phyloP scores from a whole-genome alignment of 352 stramenopile genomes.

The Phytophthora uliginosa region DNA sequence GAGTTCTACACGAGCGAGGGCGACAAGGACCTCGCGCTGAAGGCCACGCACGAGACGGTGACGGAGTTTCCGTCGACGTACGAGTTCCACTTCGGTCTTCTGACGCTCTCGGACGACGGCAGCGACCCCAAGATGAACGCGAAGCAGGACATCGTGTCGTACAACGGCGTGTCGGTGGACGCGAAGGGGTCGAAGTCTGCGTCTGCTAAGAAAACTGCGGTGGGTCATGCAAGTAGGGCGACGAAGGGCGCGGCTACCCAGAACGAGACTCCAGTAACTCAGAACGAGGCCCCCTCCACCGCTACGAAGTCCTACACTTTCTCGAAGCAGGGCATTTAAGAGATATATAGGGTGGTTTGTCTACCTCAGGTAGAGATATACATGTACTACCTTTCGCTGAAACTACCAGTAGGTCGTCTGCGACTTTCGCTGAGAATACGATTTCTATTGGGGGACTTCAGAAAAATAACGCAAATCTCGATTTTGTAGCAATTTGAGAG shows the following conservation, averaged over 20 bases:
- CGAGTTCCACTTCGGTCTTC: constrained; percentile 57
- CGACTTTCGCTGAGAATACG: too few species aligned
- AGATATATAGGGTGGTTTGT: too few species aligned
- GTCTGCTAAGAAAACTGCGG: background rate
- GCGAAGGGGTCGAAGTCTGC: constrained; percentile 20
- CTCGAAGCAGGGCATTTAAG: too few species aligned
- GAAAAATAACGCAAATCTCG: too few species aligned
- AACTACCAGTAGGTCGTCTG: too few species aligned
- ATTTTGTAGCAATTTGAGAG: too few species aligned
- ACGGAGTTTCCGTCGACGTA: constrained; percentile 35
- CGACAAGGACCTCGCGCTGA: constrained; percentile 41
- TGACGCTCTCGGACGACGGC: constrained; percentile 56
- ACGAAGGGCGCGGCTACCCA: background rate
- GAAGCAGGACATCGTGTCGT: constrained; percentile 51
- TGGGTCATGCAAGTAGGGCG: background rate
- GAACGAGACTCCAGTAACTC: too few species aligned
- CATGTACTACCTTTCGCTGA: too few species aligned
- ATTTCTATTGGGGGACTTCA: too few species aligned
- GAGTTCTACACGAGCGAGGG: constrained; percentile 67
- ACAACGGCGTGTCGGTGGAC: constrained; percentile 57
- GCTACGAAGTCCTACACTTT: too few species aligned
- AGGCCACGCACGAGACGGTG: constrained; percentile 42
- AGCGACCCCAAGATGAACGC: constrained; percentile 44
- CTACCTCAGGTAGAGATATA: too few species aligned
- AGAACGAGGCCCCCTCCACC: too few species aligned